Evolutionary conservation across 176 grass and related monocot genomes (phyloP).

Genomic region (Ensete glaucum): DNA sequence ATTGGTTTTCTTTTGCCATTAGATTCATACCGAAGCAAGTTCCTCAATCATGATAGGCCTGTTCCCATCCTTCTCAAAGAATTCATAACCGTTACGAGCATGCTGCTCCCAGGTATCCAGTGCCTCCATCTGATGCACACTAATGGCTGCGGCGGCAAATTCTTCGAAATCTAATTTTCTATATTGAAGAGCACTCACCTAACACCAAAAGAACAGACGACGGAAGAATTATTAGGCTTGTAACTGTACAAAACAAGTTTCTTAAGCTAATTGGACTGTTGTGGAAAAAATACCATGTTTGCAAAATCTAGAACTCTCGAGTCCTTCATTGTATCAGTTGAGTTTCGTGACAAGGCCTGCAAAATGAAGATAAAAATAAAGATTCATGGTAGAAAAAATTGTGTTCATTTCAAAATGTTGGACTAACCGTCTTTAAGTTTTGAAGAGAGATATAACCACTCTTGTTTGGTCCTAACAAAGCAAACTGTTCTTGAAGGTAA

Average conservation of each 20-base stretch:
- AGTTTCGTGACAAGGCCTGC: constrained; percentile 33
- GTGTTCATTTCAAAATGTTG: background rate
- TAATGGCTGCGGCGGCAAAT: constrained; percentile 39
- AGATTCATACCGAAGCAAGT: constrained; percentile 38
- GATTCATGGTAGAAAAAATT: constrained; percentile 2
- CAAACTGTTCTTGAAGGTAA: constrained; percentile 41
- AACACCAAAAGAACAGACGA: constrained; percentile 1
- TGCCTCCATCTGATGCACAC: constrained; percentile 53
- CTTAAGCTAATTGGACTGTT: background rate
- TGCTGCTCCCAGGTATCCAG: constrained; percentile 41
- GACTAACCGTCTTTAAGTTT: constrained; percentile 43
- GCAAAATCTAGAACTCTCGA: constrained; percentile 37
- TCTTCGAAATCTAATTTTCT: constrained; percentile 49
- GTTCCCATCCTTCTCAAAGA: constrained; percentile 45
- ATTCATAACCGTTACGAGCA: constrained; percentile 36
- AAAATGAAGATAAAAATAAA: background rate
- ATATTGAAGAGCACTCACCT: constrained; percentile 47
- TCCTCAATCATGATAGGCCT: constrained; percentile 44
- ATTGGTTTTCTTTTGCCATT: background rate
- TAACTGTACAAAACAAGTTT: background rate
- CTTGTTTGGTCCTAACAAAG: constrained; percentile 39
- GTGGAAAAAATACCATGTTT: constrained; percentile 17
- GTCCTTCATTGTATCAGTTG: constrained; percentile 45
- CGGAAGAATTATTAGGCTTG: background rate
- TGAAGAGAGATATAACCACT: constrained; percentile 42